A percentile compares a stretch with the other conserved stretches of the same genome.
Evolutionary conservation across 2,329 filamentous ascomycete genomes (phyloP).

Genomic region (Ceratocystis cacaofunesta): DNA sequence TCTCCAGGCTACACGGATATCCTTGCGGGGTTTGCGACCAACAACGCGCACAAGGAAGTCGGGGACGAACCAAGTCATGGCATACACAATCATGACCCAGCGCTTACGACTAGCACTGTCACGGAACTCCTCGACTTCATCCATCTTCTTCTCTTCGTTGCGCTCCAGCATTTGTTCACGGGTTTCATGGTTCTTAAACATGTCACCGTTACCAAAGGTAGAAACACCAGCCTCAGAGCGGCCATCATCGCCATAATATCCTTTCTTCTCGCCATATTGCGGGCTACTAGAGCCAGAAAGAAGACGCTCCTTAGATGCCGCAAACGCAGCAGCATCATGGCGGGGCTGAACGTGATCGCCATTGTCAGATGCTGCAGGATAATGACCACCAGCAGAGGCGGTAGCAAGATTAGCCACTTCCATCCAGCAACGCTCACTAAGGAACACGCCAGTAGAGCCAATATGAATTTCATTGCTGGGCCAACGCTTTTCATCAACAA

Average conservation of each 20-base stretch:
- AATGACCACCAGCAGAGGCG: constrained; percentile 26
- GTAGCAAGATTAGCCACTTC: constrained; percentile 60
- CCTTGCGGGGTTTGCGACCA: constrained; percentile 79
- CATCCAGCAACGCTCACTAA: constrained; percentile 92
- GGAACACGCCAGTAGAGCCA: constrained; percentile 83
- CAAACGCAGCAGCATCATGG: constrained; percentile 45
- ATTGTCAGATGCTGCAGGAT: constrained; percentile 42
- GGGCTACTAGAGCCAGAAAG: constrained; percentile 37
- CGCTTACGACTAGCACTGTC: constrained; percentile 70
- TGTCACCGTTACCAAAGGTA: constrained; percentile 82
- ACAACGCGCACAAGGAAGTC: constrained; percentile 65
- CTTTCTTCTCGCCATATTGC: constrained; percentile 60
- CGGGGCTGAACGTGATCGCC: constrained; percentile 40
- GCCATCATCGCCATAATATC: constrained; percentile 73
- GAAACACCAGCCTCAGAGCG: constrained; percentile 86
- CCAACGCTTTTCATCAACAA: constrained; percentile 90
- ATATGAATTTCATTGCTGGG: constrained; percentile 79
- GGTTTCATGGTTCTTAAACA: constrained; percentile 96
- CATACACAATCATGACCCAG: constrained; percentile 73
- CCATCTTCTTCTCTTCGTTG: constrained; percentile 75
- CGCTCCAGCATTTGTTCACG: constrained; percentile 90
- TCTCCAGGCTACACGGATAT: constrained; percentile 84
- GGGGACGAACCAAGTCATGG: constrained; percentile 75
- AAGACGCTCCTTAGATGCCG: constrained; percentile 46
- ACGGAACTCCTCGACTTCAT: constrained; percentile 74